A percentile compares a stretch with the other conserved stretches of the same genome.
Conservation (phyloP, 129 eudicot species). For the Centaurea solstitialis region DNA sequence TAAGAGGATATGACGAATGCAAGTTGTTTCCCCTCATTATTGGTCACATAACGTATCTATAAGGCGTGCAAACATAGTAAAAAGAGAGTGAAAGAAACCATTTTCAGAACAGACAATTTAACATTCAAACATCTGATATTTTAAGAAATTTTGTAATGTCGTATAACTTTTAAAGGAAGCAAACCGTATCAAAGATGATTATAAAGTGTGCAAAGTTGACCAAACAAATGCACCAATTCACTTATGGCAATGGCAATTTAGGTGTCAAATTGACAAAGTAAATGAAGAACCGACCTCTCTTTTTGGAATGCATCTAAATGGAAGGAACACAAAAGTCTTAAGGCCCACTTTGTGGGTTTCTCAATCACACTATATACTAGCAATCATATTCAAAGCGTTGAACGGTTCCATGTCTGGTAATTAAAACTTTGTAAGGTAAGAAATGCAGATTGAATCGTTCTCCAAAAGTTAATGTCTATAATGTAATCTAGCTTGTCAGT, state of each 20-base stretch:
- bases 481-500: background rate
- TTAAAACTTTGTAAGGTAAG: background rate
- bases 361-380: conserved; percentile 18
- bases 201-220: conserved; percentile 19
- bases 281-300: conserved; percentile 23
- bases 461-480: background rate
- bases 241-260: background rate
- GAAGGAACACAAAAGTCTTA: background rate
- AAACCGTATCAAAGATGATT: background rate
- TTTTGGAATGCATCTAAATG: background rate
- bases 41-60: background rate
- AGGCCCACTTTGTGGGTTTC: conserved; percentile 34
- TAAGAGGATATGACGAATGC: background rate
- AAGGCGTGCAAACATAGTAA: background rate
- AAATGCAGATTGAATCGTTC: background rate
- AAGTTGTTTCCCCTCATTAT: conserved; percentile 17
- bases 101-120: conserved; percentile 18
- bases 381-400: background rate
- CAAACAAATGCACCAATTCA: conserved; percentile 24
- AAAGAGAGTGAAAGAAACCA: conserved; percentile 7
- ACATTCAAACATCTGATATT: conserved; percentile 42
- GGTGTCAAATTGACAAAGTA: conserved; percentile 19
- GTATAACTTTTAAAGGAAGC: conserved; percentile 15
- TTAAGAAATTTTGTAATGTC: conserved; percentile 17
- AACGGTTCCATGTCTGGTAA: background rate